These are phyloP conservation scores for Aspergillus taichungensis DNA, from an alignment of 495 filamentous ascomycete genomes.

Conservation along the genomic window DNA sequence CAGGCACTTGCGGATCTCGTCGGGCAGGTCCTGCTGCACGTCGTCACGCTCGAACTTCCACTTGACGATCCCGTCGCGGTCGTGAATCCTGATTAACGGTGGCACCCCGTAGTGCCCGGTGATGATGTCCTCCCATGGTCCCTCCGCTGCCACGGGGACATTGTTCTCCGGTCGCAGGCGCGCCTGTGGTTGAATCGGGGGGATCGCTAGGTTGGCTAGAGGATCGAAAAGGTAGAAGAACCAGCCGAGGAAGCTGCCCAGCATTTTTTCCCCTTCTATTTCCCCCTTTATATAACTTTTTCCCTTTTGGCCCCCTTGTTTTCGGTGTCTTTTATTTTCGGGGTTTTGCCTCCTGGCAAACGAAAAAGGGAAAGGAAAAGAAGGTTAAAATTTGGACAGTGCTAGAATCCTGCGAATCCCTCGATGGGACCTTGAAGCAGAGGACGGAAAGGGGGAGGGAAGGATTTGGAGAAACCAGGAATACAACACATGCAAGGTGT, in stretches of 20 bases:
- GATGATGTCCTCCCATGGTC: constrained; percentile 20
- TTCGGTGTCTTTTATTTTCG: no score
- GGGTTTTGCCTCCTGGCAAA: no score
- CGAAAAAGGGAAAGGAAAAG: no score
- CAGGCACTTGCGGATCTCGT: constrained; percentile 10
- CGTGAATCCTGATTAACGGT: constrained; percentile 17
- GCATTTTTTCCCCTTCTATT: neutral
- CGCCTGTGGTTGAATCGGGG: constrained; percentile 2
- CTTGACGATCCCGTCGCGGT: constrained; percentile 14
- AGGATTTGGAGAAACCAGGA: no score
- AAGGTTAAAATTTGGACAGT: no score
- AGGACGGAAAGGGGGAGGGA: no score
- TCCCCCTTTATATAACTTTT: no score
- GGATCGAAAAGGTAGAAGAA: neutral
- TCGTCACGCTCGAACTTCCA: constrained; percentile 20
- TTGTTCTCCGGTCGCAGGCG: constrained; percentile 1
- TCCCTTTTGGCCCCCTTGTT: no score
- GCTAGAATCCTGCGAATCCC: no score
- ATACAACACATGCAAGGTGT: no score
- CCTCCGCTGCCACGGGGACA: neutral
- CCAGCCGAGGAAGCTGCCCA: neutral
- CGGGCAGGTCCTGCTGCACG: constrained; percentile 14
- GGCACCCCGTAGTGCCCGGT: constrained; percentile 20
- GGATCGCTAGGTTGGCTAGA: neutral
- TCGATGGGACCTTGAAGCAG: no score